Evolutionary conservation across 1,284 basidiomycete species (phyloP), one percentile per base, ranked within the genome.

Genomic region (Bjerkandera adusta): DNA sequence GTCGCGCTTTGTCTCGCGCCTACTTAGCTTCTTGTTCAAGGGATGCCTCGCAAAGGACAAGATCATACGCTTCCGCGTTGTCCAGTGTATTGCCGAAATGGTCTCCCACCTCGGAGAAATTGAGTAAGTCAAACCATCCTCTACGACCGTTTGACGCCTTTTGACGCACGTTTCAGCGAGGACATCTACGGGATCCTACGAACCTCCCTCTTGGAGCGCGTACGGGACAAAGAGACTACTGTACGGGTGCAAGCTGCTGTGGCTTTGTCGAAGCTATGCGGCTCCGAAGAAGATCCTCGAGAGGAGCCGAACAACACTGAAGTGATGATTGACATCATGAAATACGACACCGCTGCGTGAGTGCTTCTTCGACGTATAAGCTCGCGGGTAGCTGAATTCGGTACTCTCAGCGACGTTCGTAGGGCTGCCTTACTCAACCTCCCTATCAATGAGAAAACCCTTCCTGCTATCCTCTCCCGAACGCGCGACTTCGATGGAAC

Each of bases 21-120:
- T 97, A 3, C 70, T 97, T 45, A 79, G 79, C 40, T 91, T 90
- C 69, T 75, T 97, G 20, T 70, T 95, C 43, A 79, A 81, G 50
- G 94, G 94, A 0, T 94, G 94, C 65, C 66, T 76, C 10, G 89
- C 94, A 3, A 97, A 96, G 67, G 89, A 95, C 72, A 97, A 96
- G 72, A 78, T 80, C 45, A 85, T 91, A 20, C 79, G 94, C 10
- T 92, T 86, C 58, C 80, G 94, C 15, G 86, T 84, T 50, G 78
- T 91, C 0, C 85, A 90, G 48, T 68, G 89, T 29, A 77, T 91
- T n/a, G 83, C 86, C 0, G 84, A 90, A 55, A 83, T 92, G 70
- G 85, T 95, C 40, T 76, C 82, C 3, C 81, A 84, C 50, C 70
- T 95, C 1, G 88, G 89, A 8, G 88, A 92, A 68, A 79, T 95